Conservation (phyloP, 495 filamentous ascomycete genomes). For the Talaromyces borbonicus region DNA sequence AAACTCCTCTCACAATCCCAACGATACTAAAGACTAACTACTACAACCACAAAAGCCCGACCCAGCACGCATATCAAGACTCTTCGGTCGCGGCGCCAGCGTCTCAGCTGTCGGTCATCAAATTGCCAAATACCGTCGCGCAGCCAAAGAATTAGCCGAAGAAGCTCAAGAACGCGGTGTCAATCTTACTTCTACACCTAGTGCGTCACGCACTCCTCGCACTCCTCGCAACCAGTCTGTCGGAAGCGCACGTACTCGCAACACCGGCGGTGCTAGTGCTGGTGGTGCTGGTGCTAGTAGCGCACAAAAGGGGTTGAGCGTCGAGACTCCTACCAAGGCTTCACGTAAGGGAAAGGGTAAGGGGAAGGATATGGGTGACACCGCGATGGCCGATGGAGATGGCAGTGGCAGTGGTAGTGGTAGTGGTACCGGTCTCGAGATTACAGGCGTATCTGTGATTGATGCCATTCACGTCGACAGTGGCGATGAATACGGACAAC, state of each 20-base stretch:
- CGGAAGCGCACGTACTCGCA: background rate
- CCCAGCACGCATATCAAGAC: slow-evolving; percentile 13
- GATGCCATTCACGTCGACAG: slow-evolving; percentile 14
- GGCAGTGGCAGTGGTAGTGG: too few species aligned
- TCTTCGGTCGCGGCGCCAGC: slow-evolving; percentile 17
- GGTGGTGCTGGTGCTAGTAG: background rate
- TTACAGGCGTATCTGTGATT: slow-evolving; percentile 3
- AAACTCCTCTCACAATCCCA: background rate
- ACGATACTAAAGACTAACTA: background rate
- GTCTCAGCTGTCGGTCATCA: slow-evolving; percentile 16
- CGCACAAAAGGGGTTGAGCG: background rate
- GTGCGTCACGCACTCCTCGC: slow-evolving; percentile 8
- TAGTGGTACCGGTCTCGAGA: too few species aligned
- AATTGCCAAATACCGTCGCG: slow-evolving; percentile 13
- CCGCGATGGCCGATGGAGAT: too few species aligned
- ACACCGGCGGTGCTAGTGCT: background rate
- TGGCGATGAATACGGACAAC: background rate
- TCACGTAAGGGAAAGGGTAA: background rate
- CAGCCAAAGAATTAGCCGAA: slow-evolving; percentile 14
- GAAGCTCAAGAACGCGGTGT: slow-evolving; percentile 8
- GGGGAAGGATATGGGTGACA: too few species aligned
- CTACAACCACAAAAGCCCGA: slow-evolving; percentile 12
- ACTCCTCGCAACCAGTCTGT: slow-evolving; percentile 11
- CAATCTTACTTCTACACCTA: slow-evolving; percentile 5
- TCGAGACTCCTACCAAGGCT: background rate